These are phyloP conservation scores for Leucosporidium yakuticum DNA, from an alignment of 768 basidiomycete genomes.

Conservation along the genomic window DNA sequence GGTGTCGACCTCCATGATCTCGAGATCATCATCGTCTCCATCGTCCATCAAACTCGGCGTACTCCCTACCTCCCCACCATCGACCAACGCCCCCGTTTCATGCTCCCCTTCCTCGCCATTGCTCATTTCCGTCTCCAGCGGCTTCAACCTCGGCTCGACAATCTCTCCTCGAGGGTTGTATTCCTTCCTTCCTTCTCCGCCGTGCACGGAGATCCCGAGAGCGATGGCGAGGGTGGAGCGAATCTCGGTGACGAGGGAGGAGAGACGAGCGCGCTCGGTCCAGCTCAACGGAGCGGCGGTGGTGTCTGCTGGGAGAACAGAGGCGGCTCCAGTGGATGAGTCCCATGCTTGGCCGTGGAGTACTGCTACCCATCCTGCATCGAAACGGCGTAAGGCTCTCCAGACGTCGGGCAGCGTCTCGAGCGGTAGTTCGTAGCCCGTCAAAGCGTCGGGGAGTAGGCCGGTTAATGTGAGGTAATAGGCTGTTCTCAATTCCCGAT, in stretches of 20 bases:
- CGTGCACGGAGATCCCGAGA: too few species aligned
- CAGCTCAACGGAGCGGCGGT: too few species aligned
- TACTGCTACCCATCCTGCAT: constrained; percentile 11
- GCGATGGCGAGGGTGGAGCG: too few species aligned
- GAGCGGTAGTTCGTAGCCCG: constrained; percentile 18
- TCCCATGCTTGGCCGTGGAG: constrained; percentile 21
- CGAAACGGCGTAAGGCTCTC: constrained; percentile 11
- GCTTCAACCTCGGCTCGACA: not conserved
- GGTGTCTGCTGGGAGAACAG: not conserved
- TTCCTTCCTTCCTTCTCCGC: too few species aligned
- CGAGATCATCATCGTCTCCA: constrained; percentile 23
- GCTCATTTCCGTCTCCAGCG: not conserved
- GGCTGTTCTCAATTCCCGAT: not conserved
- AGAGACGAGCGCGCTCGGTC: not conserved
- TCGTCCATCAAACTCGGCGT: constrained; percentile 3
- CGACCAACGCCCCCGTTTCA: constrained; percentile 1
- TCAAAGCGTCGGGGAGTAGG: constrained; percentile 16
- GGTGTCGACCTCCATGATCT: constrained; percentile 16
- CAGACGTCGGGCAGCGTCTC: not conserved
- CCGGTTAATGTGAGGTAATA: constrained; percentile 17
- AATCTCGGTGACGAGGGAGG: not conserved
- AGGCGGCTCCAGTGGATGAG: not conserved
- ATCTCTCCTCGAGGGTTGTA: not conserved
- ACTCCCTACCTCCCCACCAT: not conserved
- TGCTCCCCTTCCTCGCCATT: constrained; percentile 2